These are phyloP conservation scores for Nicotiana undulata DNA, from an alignment of 257 asterid genomes.

Conservation along the genomic window DNA sequence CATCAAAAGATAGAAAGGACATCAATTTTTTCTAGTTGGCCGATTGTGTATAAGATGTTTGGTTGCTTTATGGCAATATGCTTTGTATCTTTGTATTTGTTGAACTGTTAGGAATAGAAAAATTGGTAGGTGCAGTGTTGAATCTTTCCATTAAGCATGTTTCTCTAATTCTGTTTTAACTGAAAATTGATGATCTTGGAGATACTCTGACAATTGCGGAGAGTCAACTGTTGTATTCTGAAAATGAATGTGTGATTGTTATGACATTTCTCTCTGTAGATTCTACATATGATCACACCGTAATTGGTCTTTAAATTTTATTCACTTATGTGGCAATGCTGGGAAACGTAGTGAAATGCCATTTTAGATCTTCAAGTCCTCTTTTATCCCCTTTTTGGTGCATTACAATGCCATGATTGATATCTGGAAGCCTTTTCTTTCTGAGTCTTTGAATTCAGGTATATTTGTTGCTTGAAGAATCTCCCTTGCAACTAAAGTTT, in stretches of 20 bases:
- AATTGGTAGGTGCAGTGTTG: not conserved
- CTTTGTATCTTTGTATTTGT: not conserved
- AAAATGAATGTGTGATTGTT: not conserved
- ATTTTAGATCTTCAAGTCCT: too few relatives aligned
- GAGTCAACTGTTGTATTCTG: not conserved
- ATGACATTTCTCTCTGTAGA: not conserved
- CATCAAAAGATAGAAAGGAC: not conserved
- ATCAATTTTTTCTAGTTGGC: not conserved
- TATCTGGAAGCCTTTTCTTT: not conserved
- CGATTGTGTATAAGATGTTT: not conserved
- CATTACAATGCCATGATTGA: not conserved
- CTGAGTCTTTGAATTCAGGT: not conserved
- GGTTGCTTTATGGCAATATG: not conserved
- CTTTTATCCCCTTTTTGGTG: not conserved
- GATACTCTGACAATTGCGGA: not conserved
- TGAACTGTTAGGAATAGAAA: not conserved
- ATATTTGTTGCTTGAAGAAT: not conserved
- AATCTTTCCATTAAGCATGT: not conserved
- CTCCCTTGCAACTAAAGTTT: not conserved
- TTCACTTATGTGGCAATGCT: too few relatives aligned
- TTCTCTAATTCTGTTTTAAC: not conserved
- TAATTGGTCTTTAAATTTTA: too few relatives aligned
- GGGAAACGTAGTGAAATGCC: too few relatives aligned
- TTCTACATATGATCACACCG: too few relatives aligned
- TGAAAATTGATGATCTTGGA: not conserved